phyloP scores from a whole-genome alignment of 1,284 basidiomycete genomes.

The Macrocystidia cucumis region DNA sequence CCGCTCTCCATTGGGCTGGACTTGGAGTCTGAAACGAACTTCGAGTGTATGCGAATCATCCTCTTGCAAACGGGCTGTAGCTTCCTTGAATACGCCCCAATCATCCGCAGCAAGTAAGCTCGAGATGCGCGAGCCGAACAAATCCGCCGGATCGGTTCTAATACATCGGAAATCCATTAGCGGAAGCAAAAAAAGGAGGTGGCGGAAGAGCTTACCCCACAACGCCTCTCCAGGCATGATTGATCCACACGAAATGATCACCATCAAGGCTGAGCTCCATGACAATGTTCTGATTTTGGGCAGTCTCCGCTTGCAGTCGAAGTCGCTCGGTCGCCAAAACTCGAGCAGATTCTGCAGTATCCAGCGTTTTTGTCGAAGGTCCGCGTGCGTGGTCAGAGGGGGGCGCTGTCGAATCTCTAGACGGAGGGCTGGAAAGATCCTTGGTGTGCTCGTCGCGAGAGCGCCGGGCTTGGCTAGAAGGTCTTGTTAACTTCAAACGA shows the following conservation, averaged over 20 bases:
- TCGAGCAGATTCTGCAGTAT: constrained; percentile 63
- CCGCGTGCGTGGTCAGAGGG: constrained; percentile 21
- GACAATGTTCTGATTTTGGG: constrained; percentile 91
- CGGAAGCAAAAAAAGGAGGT: constrained; percentile 8
- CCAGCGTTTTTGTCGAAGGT: constrained; percentile 38
- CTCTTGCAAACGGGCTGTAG: constrained; percentile 78
- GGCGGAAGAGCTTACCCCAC: constrained; percentile 66
- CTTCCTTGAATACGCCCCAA: constrained; percentile 81
- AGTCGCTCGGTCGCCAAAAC: constrained; percentile 80
- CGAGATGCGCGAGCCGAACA: constrained; percentile 79
- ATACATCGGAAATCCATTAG: constrained; percentile 9
- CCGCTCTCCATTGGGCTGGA: constrained; percentile 53
- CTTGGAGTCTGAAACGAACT: constrained; percentile 80
- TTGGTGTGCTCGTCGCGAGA: constrained; percentile 51
- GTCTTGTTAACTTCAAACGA: constrained; percentile 38
- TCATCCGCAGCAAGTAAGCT: constrained; percentile 81
- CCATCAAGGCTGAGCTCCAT: constrained; percentile 93
- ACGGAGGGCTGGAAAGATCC: constrained; percentile 29
- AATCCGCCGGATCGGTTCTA: constrained; percentile 80
- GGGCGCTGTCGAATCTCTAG: constrained; percentile 23
- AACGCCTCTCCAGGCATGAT: constrained; percentile 90
- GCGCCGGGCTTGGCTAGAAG: constrained; percentile 43
- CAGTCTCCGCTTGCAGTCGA: constrained; percentile 83
- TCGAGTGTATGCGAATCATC: constrained; percentile 96
- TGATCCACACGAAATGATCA: constrained; percentile 89